Base-by-base conservation (phyloP, 371 early-diverging fungal genomes). In the Capillidium heterosporum region DNA sequence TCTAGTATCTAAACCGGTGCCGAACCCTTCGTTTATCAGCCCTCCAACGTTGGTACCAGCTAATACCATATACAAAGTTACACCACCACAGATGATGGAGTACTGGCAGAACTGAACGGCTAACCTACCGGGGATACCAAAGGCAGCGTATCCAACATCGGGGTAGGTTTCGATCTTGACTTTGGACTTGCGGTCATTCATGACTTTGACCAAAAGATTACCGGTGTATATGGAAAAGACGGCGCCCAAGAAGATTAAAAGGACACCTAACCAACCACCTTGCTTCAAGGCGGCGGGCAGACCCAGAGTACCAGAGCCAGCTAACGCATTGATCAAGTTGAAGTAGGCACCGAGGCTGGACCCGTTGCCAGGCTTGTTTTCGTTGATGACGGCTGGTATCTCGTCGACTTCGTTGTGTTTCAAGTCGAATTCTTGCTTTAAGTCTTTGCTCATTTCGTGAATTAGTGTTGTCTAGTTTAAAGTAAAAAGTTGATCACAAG, bases 361-460 rank as follows among this genome's bases (percentile, higher is more conserved):
- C 15, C 56, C 56, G 42, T 24, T 56, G 7, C 56, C 56, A 70
- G 95, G 93, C 79, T 24, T 24, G 23, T 26, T 24, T 26, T 24
- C 31, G 5, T 31, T 35, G 13, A 35, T 35, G 4, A 35, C 35
- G 13, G 7, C 13, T 76, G 84, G 75, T 91, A 90, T 55, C 81
- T 99, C 61, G 90, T 87, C 83, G 79, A 85, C 59, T 91, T 96
- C 68, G 92, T 99, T 82, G 98, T 99, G 67, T 85, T 89, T 72
- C 19, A 44, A 7, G 19, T 44, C 44, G 23, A 44, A 44, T 19
- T 44, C 44, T 19, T 44, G 7, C 8, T 44, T 44, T 44, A 44
- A 44, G 19, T 44, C 19, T 44, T 44, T 44, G 19, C 17, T 17
- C 44, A 44, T 44, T 8, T 89, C 90, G 8, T 19, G 5, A 44